Percentiles rank a stretch among this genome's conserved stretches.
Evolutionary conservation across 805 yeast genomes (phyloP).

Genomic region (Saccharomycopsis oosterbeekiorum): DNA sequence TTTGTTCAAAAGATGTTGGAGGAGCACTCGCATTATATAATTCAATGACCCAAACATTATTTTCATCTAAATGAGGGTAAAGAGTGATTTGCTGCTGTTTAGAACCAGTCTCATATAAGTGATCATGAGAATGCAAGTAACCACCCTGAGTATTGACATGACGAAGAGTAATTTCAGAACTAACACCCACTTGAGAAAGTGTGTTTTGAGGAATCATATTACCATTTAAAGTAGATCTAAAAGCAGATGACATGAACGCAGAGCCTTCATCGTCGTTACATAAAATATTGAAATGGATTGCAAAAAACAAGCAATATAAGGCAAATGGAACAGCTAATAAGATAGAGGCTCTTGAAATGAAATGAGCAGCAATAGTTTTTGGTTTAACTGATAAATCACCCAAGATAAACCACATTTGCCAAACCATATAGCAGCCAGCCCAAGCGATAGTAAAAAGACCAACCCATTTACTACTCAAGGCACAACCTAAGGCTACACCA

Average conservation of each 20-base stretch:
- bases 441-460: conserved; percentile 65
- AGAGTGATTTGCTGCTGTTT: conserved; percentile 76
- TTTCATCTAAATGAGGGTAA: conserved; percentile 68
- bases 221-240: conserved; percentile 53
- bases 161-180: conserved; percentile 55
- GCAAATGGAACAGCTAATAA: conserved; percentile 50
- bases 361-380: conserved; percentile 35
- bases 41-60: conserved; percentile 66
- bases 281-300: conserved; percentile 52
- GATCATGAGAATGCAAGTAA: conserved; percentile 72
- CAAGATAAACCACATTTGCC: conserved; percentile 59
- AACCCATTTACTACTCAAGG: conserved; percentile 74
- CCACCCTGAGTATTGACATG: conserved; percentile 70
- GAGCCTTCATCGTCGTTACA: conserved; percentile 59
- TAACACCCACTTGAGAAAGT: conserved; percentile 60
- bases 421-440: conserved; percentile 54
- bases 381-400: conserved; percentile 57
- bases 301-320: conserved; percentile 49
- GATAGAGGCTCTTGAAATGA: conserved; percentile 39
- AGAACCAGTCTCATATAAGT: conserved; percentile 66
- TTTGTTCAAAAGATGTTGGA: conserved; percentile 48
- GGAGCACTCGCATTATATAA: conserved; percentile 49
- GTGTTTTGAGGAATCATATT: conserved; percentile 51
- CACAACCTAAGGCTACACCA: conserved; percentile 62
- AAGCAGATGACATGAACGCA: conserved; percentile 63